Conservation (phyloP, 805 yeast genomes). For the Yarrowia yakushimensis region DNA sequence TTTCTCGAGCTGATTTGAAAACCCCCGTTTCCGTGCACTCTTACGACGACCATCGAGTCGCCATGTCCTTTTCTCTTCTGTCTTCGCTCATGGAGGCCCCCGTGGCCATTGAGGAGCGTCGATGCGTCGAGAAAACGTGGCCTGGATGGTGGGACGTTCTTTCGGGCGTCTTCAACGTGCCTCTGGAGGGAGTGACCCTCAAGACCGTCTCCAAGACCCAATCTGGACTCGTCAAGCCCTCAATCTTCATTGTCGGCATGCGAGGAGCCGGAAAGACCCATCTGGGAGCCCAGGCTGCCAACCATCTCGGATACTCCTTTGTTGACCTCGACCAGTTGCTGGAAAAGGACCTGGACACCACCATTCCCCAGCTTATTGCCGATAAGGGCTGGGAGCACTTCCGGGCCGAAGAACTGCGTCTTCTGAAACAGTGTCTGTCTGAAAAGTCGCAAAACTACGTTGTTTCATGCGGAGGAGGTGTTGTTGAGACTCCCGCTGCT, state of each 20-base stretch:
- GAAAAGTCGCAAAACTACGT: slow-evolving; percentile 53
- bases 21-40: slow-evolving; percentile 69
- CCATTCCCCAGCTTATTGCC: slow-evolving; percentile 47
- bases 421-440: slow-evolving; percentile 51
- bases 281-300: slow-evolving; percentile 73
- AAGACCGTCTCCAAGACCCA: slow-evolving; percentile 32
- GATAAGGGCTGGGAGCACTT: slow-evolving; percentile 86
- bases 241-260: slow-evolving; percentile 89
- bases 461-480: slow-evolving; percentile 94
- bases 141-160: slow-evolving; percentile 99
- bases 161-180: slow-evolving; percentile 61
- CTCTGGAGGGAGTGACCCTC: slow-evolving; percentile 54
- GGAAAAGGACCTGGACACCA: slow-evolving; percentile 49
- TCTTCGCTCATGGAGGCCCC: slow-evolving; percentile 66
- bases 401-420: slow-evolving; percentile 60
- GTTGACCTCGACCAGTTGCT: slow-evolving; percentile 75
- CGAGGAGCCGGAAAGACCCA: slow-evolving; percentile 96
- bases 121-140: slow-evolving; percentile 97
- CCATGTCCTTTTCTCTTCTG: slow-evolving; percentile 90
- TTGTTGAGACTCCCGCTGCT: slow-evolving; percentile 73
- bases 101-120: slow-evolving; percentile 76
- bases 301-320: slow-evolving; percentile 54
- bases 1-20: slow-evolving; percentile 44
- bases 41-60: slow-evolving; percentile 96
- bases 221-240: slow-evolving; percentile 39